Base-by-base conservation (phyloP, 2,329 filamentous ascomycete genomes). In the Zymoseptoria passerinii region DNA sequence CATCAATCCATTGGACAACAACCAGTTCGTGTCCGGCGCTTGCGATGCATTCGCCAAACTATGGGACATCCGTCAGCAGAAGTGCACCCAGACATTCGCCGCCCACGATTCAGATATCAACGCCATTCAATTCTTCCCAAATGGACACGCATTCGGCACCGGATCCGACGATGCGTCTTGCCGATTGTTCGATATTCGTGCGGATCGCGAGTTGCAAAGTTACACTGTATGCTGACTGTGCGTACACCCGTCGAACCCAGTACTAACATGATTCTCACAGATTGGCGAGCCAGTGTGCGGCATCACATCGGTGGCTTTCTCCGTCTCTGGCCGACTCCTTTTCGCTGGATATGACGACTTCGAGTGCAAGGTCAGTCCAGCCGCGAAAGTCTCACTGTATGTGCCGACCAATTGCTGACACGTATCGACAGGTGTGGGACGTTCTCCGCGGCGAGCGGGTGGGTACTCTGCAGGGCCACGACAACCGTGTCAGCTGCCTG, bases 61-160 rank as follows among this genome's bases (percentile, higher is more conserved):
- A 58, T 99, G 94, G 94, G 94, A 99, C 79, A 96, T 97, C 68
- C 89, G 94, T 72, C 92, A 94, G 66, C 92, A 95, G 71, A 96
- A 96, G 82, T 95, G 94, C 66, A 92, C 96, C 55, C 94, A 99
- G 80, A 99, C 94, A 1, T 99, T 99, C 75, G 92, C 94, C 55
- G 94, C 94, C 28, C 94, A 97, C 77, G 94, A 97, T 77, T 96
- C 92, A 50, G 94, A 99, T 72, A 99, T 99, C 80, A 99, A 99
- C 75, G 94, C 94, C 68, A 96, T 99, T 65, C 94, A 97, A 74
- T 99, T 97, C 80, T 97, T 97, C 85, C 94, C 94, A 56, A 95
- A 97, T 71, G 94, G 94, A 62, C 95, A 97, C 75, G 95, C 94
- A 27, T 97, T 99, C 72, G 94, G 95, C 66, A 97, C 94, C 56